phyloP scores from a whole-genome alignment of 306 rosid genomes.

The Castanopsis chinensis region DNA sequence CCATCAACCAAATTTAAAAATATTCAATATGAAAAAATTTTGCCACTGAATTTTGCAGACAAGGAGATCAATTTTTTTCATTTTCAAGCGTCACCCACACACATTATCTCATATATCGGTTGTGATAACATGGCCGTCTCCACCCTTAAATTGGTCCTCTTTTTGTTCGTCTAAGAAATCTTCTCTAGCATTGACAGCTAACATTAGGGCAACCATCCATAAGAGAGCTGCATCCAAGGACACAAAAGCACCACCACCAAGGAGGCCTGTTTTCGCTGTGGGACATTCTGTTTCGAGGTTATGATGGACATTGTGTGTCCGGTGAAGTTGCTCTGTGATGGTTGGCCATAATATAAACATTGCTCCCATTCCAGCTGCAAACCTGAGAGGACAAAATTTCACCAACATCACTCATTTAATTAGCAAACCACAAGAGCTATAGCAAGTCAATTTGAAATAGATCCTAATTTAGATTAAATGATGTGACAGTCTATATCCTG shows the following conservation, averaged over 20 bases:
- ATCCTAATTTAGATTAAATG: too few relatives aligned
- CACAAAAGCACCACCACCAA: constrained; percentile 31
- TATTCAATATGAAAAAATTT: too few relatives aligned
- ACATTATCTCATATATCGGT: neutral
- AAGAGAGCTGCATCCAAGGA: constrained; percentile 25
- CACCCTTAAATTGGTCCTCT: neutral
- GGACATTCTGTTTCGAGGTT: constrained; percentile 8
- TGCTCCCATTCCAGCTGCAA: constrained; percentile 16
- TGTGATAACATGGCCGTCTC: neutral
- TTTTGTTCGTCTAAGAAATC: constrained; percentile 5
- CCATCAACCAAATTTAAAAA: too few relatives aligned
- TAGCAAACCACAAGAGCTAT: too few relatives aligned
- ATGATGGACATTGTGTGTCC: neutral
- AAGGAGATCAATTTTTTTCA: too few relatives aligned
- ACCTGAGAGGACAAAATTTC: neutral
- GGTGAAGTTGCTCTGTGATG: constrained; percentile 14
- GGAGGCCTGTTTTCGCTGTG: constrained; percentile 23
- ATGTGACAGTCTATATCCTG: too few relatives aligned
- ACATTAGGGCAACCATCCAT: constrained; percentile 24
- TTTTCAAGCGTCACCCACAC: neutral
- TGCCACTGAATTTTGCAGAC: too few relatives aligned
- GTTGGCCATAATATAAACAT: constrained; percentile 27
- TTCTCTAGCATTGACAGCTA: constrained; percentile 23
- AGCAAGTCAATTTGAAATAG: too few relatives aligned
- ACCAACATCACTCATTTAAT: too few relatives aligned